Evolutionary conservation across 805 yeast genomes (phyloP).

Genomic region (Metschnikowia henanensis): DNA sequence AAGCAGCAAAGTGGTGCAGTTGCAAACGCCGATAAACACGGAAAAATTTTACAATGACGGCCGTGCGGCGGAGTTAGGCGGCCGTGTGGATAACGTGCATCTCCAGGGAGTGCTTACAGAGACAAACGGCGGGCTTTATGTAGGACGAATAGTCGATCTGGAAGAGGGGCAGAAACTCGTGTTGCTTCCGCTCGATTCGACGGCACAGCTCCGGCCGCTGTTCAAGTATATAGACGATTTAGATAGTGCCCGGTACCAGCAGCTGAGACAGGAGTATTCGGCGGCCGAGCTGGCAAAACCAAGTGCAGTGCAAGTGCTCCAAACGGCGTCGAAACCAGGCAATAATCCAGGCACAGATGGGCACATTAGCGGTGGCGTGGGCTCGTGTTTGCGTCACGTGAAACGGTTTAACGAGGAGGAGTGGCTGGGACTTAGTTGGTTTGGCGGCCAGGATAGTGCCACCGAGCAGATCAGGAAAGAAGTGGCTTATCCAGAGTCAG

Average conservation of each 20-base stretch:
- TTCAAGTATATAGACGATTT: constrained; percentile 75
- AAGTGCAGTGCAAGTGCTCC: constrained; percentile 40
- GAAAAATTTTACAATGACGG: constrained; percentile 62
- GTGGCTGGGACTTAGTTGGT: constrained; percentile 38
- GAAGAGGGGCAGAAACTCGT: constrained; percentile 45
- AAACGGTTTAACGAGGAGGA: constrained; percentile 43
- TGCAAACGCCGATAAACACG: constrained; percentile 75
- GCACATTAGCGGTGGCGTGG: constrained; percentile 31
- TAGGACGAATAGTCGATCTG: constrained; percentile 27
- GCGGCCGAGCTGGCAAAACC: constrained; percentile 15
- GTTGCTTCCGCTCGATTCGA: constrained; percentile 61
- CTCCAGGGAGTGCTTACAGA: constrained; percentile 67
- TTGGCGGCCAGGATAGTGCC: constrained; percentile 17
- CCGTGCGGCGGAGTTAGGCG: constrained; percentile 65
- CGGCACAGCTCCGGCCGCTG: constrained; percentile 78
- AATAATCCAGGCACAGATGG: constrained; percentile 25
- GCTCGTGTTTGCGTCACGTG: constrained; percentile 39
- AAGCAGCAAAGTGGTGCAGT: constrained; percentile 62
- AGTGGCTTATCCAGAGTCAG: constrained; percentile 20
- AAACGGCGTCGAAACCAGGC: constrained; percentile 37
- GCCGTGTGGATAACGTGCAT: constrained; percentile 56
- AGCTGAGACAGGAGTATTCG: constrained; percentile 37
- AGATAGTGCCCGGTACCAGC: constrained; percentile 45
- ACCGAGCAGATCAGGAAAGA: constrained; percentile 18
- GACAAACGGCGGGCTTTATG: constrained; percentile 48